Evolutionary conservation across 148 eudicot genomes (phyloP).

Genomic region (Cornus kousa): DNA sequence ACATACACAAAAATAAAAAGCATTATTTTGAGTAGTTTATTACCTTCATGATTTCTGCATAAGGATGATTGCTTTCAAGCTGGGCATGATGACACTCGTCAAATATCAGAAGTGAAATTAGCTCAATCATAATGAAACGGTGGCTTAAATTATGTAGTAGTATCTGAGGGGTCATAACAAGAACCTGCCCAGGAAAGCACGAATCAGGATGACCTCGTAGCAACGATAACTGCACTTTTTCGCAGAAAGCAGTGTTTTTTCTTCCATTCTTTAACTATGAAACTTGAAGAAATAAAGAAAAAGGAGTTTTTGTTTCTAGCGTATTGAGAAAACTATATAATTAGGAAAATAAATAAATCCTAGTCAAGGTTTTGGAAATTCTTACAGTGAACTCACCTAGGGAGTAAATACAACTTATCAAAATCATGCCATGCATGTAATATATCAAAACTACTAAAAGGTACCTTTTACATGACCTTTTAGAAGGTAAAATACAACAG

Average conservation of each 20-base stretch:
- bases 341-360: background rate
- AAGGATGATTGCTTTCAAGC: conserved; percentile 85
- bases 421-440: background rate
- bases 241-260: background rate
- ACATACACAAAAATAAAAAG: background rate
- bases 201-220: background rate
- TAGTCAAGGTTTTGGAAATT: background rate
- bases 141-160: conserved; percentile 62
- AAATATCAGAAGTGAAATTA: conserved; percentile 79
- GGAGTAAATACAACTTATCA: background rate
- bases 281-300: too few species aligned
- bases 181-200: conserved; percentile 45
- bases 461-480: background rate
- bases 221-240: background rate
- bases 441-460: background rate
- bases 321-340: background rate
- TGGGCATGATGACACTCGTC: conserved; percentile 99
- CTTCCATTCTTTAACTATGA: too few species aligned
- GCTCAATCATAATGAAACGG: conserved; percentile 82
- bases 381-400: background rate
- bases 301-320: background rate
- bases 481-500: background rate
- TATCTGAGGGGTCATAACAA: conserved; percentile 94
- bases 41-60: conserved; percentile 98
- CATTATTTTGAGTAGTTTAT: conserved; percentile 2